Percentiles rank a stretch among this genome's conserved stretches.
These are phyloP conservation scores for Magnusiomyces fungicola DNA, from an alignment of 1,139 yeast species.

Conservation along the genomic window DNA sequence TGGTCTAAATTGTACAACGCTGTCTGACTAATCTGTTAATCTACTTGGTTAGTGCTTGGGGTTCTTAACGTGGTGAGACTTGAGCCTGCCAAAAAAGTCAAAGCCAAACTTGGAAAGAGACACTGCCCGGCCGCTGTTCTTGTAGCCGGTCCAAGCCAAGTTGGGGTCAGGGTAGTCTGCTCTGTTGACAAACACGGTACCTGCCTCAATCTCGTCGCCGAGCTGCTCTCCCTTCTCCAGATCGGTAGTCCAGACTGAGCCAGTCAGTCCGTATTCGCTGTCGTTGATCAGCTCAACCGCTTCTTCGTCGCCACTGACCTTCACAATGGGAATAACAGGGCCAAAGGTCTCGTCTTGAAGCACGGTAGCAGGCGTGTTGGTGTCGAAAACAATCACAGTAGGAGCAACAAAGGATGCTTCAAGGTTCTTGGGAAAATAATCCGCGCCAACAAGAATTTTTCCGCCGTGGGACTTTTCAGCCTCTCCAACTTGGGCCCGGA, in stretches of 20 bases:
- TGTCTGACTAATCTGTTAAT: too few relatives aligned
- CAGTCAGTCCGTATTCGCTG: conserved; percentile 44
- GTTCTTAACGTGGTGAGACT: conserved; percentile 33
- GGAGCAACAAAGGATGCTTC: conserved; percentile 57
- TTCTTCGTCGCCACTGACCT: conserved; percentile 35
- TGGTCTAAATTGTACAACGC: too few relatives aligned
- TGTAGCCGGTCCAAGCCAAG: conserved; percentile 78
- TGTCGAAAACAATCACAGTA: conserved; percentile 62
- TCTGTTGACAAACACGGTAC: conserved; percentile 81
- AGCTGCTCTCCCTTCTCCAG: conserved; percentile 47
- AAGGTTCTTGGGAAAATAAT: conserved; percentile 33
- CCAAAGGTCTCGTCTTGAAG: conserved; percentile 77
- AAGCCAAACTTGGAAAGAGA: conserved; percentile 31
- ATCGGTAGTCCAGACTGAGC: conserved; percentile 49
- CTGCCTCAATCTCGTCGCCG: conserved; percentile 67
- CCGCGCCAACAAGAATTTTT: conserved; percentile 63
- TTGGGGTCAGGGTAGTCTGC: conserved; percentile 74
- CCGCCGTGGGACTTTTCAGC: conserved; percentile 65
- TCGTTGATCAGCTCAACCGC: conserved; percentile 33
- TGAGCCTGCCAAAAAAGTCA: conserved; percentile 31
- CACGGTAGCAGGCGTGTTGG: conserved; percentile 56
- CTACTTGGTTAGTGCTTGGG: too few relatives aligned
- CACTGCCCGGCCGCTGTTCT: conserved; percentile 73
- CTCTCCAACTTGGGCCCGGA: conserved; percentile 58
- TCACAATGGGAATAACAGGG: conserved; percentile 36